These are phyloP conservation scores for Cladosporium cucumerinum DNA, from an alignment of 2,329 filamentous ascomycete species.

Conservation along the genomic window DNA sequence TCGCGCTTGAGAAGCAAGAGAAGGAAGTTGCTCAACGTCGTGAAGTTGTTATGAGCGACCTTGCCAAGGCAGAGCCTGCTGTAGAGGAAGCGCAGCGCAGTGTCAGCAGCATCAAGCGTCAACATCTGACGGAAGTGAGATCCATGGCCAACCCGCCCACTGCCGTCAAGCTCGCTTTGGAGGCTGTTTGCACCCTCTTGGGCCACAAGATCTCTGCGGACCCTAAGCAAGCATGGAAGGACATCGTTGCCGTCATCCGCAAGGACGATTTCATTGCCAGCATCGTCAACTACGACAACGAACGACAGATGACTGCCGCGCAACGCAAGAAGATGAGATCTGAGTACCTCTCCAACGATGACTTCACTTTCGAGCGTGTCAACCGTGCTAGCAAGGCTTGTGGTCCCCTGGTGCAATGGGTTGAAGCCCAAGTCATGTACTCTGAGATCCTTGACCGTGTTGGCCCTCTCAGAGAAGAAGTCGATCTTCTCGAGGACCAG, in stretches of 20 bases:
- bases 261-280: slow-evolving; percentile 96
- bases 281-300: slow-evolving; percentile 96
- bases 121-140: slow-evolving; percentile 94
- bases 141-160: slow-evolving; percentile 92
- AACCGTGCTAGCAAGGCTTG: slow-evolving; percentile 96
- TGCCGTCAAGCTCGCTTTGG: slow-evolving; percentile 86
- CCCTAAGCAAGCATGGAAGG: slow-evolving; percentile 68
- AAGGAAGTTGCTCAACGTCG: slow-evolving; percentile 77
- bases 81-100: slow-evolving; percentile 91
- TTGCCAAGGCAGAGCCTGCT: slow-evolving; percentile 88
- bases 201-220: slow-evolving; percentile 71
- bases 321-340: slow-evolving; percentile 85
- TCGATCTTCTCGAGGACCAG: slow-evolving; percentile 79
- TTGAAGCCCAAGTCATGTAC: slow-evolving; percentile 92
- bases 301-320: slow-evolving; percentile 82
- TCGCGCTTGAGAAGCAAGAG: slow-evolving; percentile 82
- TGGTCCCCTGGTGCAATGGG: slow-evolving; percentile 95
- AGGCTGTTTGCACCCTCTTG: slow-evolving; percentile 93
- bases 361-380: slow-evolving; percentile 95
- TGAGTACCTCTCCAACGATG: slow-evolving; percentile 86
- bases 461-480: slow-evolving; percentile 86
- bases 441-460: slow-evolving; percentile 96
- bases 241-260: slow-evolving; percentile 81
- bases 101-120: slow-evolving; percentile 97
- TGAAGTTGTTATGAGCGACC: slow-evolving; percentile 80